Evolutionary conservation across 306 rosid genomes (phyloP).

Genomic region (Benincasa hispida): DNA sequence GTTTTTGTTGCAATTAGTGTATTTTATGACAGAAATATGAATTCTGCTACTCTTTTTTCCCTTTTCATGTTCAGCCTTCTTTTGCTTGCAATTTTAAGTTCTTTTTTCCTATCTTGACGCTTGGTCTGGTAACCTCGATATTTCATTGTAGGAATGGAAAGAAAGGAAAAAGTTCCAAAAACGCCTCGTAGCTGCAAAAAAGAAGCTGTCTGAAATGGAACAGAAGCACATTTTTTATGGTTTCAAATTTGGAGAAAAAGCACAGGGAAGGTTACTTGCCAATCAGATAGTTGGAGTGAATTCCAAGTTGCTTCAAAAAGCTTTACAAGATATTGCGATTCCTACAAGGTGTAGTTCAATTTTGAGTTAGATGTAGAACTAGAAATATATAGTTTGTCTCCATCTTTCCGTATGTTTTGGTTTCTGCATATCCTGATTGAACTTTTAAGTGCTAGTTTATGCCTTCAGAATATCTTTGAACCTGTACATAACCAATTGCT

Average conservation of each 20-base stretch:
- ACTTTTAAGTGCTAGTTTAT: no score
- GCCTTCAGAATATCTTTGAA: no score
- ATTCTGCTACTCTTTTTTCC: neutral
- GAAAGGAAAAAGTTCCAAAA: constrained; percentile 72
- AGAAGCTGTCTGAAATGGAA: constrained; percentile 74
- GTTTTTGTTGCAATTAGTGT: neutral
- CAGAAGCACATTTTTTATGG: constrained; percentile 80
- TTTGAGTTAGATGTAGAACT: constrained; percentile 7
- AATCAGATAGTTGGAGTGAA: constrained; percentile 67
- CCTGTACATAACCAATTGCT: neutral
- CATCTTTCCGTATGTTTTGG: neutral
- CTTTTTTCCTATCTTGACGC: neutral
- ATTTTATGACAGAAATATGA: neutral
- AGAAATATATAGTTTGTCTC: neutral
- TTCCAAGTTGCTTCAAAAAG: constrained; percentile 53
- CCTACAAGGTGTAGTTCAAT: constrained; percentile 40
- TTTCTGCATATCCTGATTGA: no score
- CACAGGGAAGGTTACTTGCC: constrained; percentile 65
- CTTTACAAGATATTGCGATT: constrained; percentile 34
- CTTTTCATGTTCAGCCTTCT: neutral
- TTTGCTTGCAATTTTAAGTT: neutral
- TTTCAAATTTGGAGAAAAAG: constrained; percentile 63
- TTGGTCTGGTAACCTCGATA: neutral
- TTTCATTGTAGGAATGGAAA: constrained; percentile 76
- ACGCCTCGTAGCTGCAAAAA: constrained; percentile 78